Evolutionary conservation across 2,329 filamentous ascomycete genomes (phyloP), one percentile per base, ranked within the genome.

Genomic region (Cryphonectria japonica): DNA sequence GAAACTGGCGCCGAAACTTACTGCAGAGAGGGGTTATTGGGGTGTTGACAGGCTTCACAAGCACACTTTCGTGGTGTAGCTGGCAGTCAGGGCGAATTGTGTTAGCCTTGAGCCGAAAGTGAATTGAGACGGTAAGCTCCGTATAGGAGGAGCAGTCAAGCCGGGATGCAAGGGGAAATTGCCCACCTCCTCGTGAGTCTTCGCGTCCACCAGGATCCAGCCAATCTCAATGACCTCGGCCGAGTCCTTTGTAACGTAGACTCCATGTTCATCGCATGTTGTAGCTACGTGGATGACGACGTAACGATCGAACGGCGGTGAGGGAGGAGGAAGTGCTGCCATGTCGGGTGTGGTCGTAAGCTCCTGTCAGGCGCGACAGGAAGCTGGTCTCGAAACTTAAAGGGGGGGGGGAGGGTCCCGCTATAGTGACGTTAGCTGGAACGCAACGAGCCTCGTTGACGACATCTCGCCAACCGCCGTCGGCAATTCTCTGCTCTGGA

Each of bases 241-340:
- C 72, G 96, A 98, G 84, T 99, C 96, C 84, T 98, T 98, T 72
- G 96, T 99, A 72, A 99, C 96, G 83, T 99, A 99, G 75, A 99
- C 96, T 74, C 96, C 96, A 84, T 99, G 96, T 83, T 99, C 96
- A 82, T 99, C 96, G 84, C 96, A 99, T 76, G 96, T 99, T 50
- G 96, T 99, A 75, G 96, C 96, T 79, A 98, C 95, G 83, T 99
- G 96, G 81, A 98, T 97, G 79, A 99, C 93, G 76, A 98, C 92
- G 84, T 97, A 99, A 82, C 95, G 93, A 85, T 99, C 96, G 83
- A 97, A 89, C 84, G 92, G 92, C 77, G 91, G 87, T 76, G 89
- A 88, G 66, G 85, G 86, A 80, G 80, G 79, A 76, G 85, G 84
- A 73, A 83, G 83, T 73, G 81, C 82, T 69, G 84, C 83, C 81